A percentile compares a stretch with the other conserved stretches of the same genome.
Evolutionary conservation across 768 basidiomycete species (phyloP).

Genomic region (Strobilomyces dryophilus): DNA sequence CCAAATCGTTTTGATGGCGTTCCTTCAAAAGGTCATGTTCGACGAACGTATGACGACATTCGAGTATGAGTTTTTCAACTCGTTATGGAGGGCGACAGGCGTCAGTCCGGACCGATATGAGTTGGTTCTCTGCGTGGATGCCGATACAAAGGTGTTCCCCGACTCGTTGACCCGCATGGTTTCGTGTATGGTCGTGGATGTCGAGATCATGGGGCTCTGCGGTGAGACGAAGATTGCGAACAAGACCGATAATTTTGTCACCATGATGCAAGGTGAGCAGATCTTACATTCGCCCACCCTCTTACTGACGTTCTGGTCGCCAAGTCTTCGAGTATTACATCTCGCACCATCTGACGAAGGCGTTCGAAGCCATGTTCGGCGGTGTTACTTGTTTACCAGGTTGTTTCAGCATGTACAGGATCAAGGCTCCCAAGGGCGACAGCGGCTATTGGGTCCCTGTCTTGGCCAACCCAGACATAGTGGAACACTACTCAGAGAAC

Average conservation of each 20-base stretch:
- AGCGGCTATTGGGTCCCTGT: slow-evolving; percentile 98
- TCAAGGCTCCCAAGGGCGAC: slow-evolving; percentile 98
- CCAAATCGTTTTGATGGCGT: slow-evolving; percentile 96
- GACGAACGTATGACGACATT: slow-evolving; percentile 99
- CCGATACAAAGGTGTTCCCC: slow-evolving; percentile 98
- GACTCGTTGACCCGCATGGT: slow-evolving; percentile 96
- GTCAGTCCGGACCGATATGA: slow-evolving; percentile 96
- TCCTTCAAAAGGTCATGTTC: slow-evolving; percentile 99
- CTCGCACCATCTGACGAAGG: slow-evolving; percentile 98
- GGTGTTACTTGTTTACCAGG: slow-evolving; percentile 99
- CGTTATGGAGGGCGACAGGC: slow-evolving; percentile 92
- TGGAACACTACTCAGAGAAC: slow-evolving; percentile 99
- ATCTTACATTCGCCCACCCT: not conserved
- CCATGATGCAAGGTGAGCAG: slow-evolving; percentile 96
- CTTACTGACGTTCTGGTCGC: slow-evolving; percentile 5
- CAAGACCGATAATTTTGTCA: slow-evolving; percentile 97
- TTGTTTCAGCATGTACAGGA: slow-evolving; percentile 99
- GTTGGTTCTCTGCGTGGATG: slow-evolving; percentile 92
- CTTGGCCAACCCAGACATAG: slow-evolving; percentile 96
- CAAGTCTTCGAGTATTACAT: slow-evolving; percentile 99
- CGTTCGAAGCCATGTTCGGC: slow-evolving; percentile 99
- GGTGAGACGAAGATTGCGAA: slow-evolving; percentile 99
- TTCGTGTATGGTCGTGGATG: slow-evolving; percentile 93
- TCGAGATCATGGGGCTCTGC: slow-evolving; percentile 98
- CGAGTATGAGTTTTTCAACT: slow-evolving; percentile 99